Conservation (phyloP, 495 filamentous ascomycete genomes). For the Aspergillus bertholletiae region DNA sequence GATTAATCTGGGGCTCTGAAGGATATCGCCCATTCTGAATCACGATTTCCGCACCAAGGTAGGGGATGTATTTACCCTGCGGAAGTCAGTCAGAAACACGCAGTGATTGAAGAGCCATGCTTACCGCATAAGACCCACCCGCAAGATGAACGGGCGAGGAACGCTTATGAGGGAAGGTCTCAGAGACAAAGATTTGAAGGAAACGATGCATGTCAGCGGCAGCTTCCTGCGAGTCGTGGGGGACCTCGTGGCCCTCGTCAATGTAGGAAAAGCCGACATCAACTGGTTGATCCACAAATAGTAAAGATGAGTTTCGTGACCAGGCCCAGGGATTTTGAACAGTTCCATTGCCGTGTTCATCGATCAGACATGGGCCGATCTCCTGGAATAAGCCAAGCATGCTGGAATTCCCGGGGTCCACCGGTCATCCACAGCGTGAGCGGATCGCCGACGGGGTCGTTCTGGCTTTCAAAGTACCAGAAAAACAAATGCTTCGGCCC, state of each 20-base stretch:
- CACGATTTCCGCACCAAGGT: slow-evolving; percentile 31
- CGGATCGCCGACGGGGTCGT: slow-evolving; percentile 47
- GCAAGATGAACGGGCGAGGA: slow-evolving; percentile 29
- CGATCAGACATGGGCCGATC: slow-evolving; percentile 41
- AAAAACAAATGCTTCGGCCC: slow-evolving; percentile 51
- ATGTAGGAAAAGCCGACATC: slow-evolving; percentile 43
- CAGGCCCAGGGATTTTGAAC: slow-evolving; percentile 44
- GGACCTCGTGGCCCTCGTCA: slow-evolving; percentile 25
- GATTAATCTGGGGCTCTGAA: slow-evolving; percentile 22
- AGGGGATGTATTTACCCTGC: slow-evolving; percentile 37
- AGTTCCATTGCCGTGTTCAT: slow-evolving; percentile 35
- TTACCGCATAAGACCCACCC: slow-evolving; percentile 34
- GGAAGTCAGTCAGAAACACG: slow-evolving; percentile 5
- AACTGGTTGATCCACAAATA: slow-evolving; percentile 46
- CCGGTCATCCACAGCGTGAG: slow-evolving; percentile 59
- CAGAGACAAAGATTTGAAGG: slow-evolving; percentile 36
- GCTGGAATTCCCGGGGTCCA: slow-evolving; percentile 39
- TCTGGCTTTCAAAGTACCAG: slow-evolving; percentile 58
- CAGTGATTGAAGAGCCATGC: neutral
- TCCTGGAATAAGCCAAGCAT: slow-evolving; percentile 38
- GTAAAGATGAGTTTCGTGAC: slow-evolving; percentile 41
- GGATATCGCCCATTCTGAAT: slow-evolving; percentile 31
- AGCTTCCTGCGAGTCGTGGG: slow-evolving; percentile 22
- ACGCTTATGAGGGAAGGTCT: slow-evolving; percentile 35
- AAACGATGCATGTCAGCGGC: slow-evolving; percentile 40